Evolutionary conservation across 768 basidiomycete species (phyloP).

Genomic region (Coprinopsis strossmayeri): DNA sequence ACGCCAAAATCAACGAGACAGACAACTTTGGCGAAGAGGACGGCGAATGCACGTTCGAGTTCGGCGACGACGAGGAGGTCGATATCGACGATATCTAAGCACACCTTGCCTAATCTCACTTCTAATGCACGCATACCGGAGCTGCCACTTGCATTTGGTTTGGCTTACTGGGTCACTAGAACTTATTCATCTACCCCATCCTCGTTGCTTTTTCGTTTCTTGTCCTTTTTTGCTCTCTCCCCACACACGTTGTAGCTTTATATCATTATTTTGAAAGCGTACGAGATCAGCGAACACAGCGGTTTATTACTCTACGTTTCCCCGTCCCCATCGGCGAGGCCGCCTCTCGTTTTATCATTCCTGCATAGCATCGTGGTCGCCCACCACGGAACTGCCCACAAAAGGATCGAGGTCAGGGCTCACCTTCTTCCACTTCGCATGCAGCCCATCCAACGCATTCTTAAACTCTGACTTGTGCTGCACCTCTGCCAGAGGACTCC

Average conservation of each 20-base stretch:
- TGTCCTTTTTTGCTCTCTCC: neutral
- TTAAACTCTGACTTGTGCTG: no score
- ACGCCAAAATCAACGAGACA: conserved; percentile 96
- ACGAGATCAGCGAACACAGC: no score
- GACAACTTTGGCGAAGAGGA: conserved; percentile 90
- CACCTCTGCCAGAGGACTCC: neutral
- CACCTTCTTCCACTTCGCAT: no score
- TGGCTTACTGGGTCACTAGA: neutral
- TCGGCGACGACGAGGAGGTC: conserved; percentile 82
- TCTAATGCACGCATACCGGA: no score
- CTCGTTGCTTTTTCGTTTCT: neutral
- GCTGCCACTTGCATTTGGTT: neutral
- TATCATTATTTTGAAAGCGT: neutral
- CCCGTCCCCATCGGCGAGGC: no score
- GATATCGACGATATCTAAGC: conserved; percentile 84
- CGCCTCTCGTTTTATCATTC: no score
- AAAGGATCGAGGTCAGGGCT: neutral
- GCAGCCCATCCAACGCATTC: no score
- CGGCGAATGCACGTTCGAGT: conserved; percentile 85
- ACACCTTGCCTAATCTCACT: no score
- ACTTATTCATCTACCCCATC: neutral
- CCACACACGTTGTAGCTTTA: conserved; percentile 3
- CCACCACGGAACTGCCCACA: conserved; percentile 1
- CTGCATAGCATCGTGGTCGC: conserved; percentile 9
- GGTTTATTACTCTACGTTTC: no score